phyloP scores from a whole-genome alignment of 2,329 filamentous ascomycete genomes.

The Phialocephala subalpina region DNA sequence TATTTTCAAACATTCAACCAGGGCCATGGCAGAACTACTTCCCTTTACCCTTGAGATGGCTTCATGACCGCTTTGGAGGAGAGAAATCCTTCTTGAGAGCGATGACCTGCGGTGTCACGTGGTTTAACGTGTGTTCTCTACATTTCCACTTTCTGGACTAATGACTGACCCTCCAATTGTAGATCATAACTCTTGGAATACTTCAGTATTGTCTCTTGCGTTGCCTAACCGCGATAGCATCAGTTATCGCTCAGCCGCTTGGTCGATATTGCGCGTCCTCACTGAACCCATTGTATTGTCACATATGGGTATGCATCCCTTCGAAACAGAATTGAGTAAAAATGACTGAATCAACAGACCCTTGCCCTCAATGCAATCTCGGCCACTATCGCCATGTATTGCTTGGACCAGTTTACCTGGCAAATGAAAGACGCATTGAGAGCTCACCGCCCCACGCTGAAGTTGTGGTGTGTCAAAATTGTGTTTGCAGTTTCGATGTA shows the following conservation, averaged over 20 bases:
- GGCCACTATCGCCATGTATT: conserved; percentile 6
- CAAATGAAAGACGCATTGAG: not conserved
- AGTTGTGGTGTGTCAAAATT: conserved; percentile 3
- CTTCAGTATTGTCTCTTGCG: not conserved
- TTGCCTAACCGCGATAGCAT: not conserved
- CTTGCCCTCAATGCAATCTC: not conserved
- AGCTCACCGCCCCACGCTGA: not conserved
- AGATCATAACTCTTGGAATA: no score
- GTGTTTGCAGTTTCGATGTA: not conserved
- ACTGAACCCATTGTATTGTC: not conserved
- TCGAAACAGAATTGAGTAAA: not conserved
- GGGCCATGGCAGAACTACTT: conserved; percentile 1
- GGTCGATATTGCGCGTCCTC: not conserved
- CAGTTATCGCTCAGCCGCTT: not conserved
- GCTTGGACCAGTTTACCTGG: not conserved
- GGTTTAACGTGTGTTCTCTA: no score
- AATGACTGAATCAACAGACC: not conserved
- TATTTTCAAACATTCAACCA: not conserved
- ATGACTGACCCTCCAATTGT: no score
- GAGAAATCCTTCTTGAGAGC: no score
- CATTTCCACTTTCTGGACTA: no score
- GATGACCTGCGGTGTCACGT: no score
- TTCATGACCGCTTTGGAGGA: not conserved
- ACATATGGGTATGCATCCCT: conserved; percentile 1
- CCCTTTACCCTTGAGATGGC: not conserved